Evolutionary conservation across 305 asterid genomes (phyloP).

Genomic region (Fraxinus floribunda): DNA sequence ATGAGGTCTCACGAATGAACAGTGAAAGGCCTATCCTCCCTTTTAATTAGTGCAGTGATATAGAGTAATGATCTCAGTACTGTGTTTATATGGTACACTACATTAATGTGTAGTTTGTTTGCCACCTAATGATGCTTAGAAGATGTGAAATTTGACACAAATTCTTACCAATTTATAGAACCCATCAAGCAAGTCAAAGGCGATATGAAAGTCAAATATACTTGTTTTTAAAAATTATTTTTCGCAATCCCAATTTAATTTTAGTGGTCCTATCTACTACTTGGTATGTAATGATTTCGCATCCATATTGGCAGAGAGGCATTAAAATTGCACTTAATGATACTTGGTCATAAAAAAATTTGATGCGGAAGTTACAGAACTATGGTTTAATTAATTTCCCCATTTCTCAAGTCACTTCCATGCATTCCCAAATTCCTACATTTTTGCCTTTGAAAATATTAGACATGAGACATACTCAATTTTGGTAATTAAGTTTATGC

Average conservation of each 20-base stretch:
- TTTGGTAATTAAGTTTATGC: neutral
- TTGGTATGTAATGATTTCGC: neutral
- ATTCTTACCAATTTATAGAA: too few relatives aligned
- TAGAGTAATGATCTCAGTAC: too few relatives aligned
- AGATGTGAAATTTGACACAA: neutral
- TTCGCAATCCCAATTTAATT: neutral
- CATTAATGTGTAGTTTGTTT: too few relatives aligned
- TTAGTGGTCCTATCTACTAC: constrained; percentile 3
- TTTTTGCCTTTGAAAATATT: neutral
- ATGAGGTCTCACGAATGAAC: too few relatives aligned
- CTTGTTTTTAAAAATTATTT: neutral
- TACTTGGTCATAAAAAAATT: neutral
- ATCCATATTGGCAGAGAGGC: neutral
- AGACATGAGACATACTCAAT: neutral
- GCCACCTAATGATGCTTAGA: too few relatives aligned
- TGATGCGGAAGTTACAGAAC: neutral
- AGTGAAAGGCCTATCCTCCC: too few relatives aligned
- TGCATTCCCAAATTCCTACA: neutral
- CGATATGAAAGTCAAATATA: neutral
- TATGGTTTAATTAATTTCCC: neutral
- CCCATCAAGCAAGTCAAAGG: neutral
- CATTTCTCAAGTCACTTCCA: neutral
- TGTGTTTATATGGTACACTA: too few relatives aligned
- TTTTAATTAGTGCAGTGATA: too few relatives aligned
- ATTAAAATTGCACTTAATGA: constrained; percentile 1